These are phyloP conservation scores for Gyrodon lividus DNA, from an alignment of 768 basidiomycete species.

Conservation along the genomic window DNA sequence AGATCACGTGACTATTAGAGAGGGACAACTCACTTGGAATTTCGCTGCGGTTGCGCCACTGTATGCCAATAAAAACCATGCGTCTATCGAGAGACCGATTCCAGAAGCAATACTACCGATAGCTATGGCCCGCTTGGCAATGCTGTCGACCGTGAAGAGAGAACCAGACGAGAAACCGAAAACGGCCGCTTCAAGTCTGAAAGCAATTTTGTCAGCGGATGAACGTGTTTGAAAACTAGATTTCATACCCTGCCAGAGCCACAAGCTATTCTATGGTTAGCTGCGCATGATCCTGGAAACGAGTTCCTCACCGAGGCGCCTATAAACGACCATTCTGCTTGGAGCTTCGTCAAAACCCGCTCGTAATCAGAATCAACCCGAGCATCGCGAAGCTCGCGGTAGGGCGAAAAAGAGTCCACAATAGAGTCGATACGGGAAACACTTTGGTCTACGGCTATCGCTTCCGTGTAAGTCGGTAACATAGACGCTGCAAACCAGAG, in stretches of 20 bases:
- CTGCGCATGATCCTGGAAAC: background rate
- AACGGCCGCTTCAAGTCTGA: slow-evolving; percentile 51
- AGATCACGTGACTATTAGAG: background rate
- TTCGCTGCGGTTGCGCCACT: slow-evolving; percentile 49
- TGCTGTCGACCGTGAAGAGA: slow-evolving; percentile 46
- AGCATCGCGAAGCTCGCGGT: slow-evolving; percentile 48
- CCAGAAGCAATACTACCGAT: slow-evolving; percentile 60
- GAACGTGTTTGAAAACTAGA: background rate
- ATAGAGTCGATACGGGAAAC: slow-evolving; percentile 34
- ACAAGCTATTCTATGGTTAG: slow-evolving; percentile 43
- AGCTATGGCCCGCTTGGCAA: slow-evolving; percentile 53
- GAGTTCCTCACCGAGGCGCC: slow-evolving; percentile 52
- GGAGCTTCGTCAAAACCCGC: slow-evolving; percentile 43
- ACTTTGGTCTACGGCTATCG: slow-evolving; percentile 29
- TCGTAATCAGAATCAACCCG: slow-evolving; percentile 48
- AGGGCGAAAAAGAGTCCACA: slow-evolving; percentile 54
- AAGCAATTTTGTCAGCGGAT: slow-evolving; percentile 1
- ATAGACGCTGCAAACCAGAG: slow-evolving; percentile 38
- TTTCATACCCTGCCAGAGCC: slow-evolving; percentile 54
- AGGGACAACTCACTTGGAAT: slow-evolving; percentile 46
- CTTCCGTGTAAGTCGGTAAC: slow-evolving; percentile 46
- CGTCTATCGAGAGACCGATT: slow-evolving; percentile 59
- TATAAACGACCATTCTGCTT: slow-evolving; percentile 63
- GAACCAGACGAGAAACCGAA: slow-evolving; percentile 60
- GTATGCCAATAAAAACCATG: slow-evolving; percentile 68